These are phyloP conservation scores for Klebsormidium nitens DNA, from an alignment of 139 green algal species.

Conservation along the genomic window DNA sequence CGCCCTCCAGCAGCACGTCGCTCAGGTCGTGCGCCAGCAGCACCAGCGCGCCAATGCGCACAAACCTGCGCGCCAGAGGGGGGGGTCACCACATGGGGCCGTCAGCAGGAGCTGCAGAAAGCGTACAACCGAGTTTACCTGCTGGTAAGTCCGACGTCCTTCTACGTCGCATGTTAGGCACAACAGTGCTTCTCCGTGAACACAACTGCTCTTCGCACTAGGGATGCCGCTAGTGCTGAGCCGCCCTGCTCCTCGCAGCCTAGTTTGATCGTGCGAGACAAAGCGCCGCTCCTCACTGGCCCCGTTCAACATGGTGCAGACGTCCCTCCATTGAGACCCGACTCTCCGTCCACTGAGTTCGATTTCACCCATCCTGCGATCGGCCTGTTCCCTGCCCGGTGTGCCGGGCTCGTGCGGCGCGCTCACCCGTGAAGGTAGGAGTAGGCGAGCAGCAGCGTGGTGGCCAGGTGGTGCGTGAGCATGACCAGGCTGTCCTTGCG, in stretches of 20 bases:
- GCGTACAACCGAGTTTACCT: background rate
- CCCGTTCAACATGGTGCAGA: no score
- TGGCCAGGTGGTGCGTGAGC: slow-evolving; percentile 36
- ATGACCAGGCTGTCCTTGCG: slow-evolving; percentile 45
- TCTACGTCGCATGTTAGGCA: background rate
- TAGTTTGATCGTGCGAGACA: no score
- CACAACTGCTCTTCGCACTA: background rate
- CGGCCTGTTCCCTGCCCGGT: background rate
- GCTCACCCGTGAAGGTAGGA: slow-evolving; percentile 25
- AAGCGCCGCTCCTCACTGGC: no score
- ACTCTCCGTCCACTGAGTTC: background rate
- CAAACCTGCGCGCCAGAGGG: slow-evolving; percentile 46
- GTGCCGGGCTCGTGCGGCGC: background rate
- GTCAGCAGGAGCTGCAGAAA: background rate
- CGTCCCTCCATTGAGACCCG: no score
- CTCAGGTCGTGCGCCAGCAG: slow-evolving; percentile 70
- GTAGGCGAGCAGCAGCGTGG: slow-evolving; percentile 26
- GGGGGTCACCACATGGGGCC: background rate
- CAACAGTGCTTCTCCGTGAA: background rate
- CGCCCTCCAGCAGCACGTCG: slow-evolving; percentile 68
- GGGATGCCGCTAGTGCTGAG: background rate
- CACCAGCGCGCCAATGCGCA: slow-evolving; percentile 59
- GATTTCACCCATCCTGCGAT: background rate
- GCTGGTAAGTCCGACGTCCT: no score
- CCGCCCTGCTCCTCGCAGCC: background rate